Evolutionary conservation across 805 yeast species (phyloP).

Genomic region (Candida insectalens): DNA sequence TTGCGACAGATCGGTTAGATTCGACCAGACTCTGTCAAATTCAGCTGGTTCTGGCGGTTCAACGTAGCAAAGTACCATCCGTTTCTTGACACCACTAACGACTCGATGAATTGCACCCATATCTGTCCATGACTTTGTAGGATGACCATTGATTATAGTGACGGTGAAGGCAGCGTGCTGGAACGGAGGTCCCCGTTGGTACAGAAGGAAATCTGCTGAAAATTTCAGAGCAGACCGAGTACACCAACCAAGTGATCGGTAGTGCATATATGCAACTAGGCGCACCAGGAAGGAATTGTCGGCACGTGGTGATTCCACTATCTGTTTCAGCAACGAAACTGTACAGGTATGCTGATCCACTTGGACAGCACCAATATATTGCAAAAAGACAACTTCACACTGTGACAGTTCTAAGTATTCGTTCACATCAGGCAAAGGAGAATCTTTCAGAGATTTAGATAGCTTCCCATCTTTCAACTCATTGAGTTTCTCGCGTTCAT

Average conservation of each 20-base stretch:
- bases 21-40: constrained; percentile 13
- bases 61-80: constrained; percentile 60
- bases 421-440: constrained; percentile 16
- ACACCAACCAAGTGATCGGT: constrained; percentile 89
- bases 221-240: constrained; percentile 86
- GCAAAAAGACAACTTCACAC: constrained; percentile 65
- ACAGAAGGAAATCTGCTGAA: constrained; percentile 77
- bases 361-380: constrained; percentile 26
- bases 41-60: constrained; percentile 35
- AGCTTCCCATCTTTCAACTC: constrained; percentile 11
- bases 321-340: constrained; percentile 7
- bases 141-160: constrained; percentile 10
- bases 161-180: constrained; percentile 86
- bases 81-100: constrained; percentile 78
- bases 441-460: constrained; percentile 6
- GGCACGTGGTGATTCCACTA: constrained; percentile 10
- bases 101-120: constrained; percentile 68
- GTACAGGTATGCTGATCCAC: constrained; percentile 2
- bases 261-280: constrained; percentile 78
- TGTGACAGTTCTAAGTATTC: constrained; percentile 64
- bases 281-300: constrained; percentile 35
- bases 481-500: constrained; percentile 22
- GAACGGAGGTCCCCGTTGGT: constrained; percentile 90
- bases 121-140: constrained; percentile 38
- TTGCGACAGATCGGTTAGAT: constrained; percentile 14